Evolutionary conservation across 352 stramenopile genomes (phyloP), one percentile per base, ranked within the genome.

Genomic region (Blastocystis sp.): DNA sequence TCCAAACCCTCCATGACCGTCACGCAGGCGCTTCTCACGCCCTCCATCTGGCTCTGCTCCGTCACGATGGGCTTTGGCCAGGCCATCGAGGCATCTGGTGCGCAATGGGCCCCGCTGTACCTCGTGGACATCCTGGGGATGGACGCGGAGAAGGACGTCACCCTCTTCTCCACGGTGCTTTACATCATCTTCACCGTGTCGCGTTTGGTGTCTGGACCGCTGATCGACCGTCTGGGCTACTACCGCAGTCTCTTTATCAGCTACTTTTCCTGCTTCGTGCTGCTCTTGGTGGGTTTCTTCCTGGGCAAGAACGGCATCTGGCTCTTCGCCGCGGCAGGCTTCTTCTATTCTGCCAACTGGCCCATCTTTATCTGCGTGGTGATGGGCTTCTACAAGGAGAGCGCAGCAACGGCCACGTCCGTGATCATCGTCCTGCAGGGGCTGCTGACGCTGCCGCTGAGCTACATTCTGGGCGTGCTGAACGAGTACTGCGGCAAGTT

Each of bases 181-280:
- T 84, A 84, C 38, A 38, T 59, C 28, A 34, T 84, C 4, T 84
- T 84, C 62, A 84, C 74, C 5, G 28, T 74, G 0, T 67, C 74
- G 19, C 74, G 74, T 71, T 59, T 84, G 38, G 34, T 84, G 11
- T 67, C 59, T 0, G 74, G 74, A 5, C 41, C 41, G 4, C 40
- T 84, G 28, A 84, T 71, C 43, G 74, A 84, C 38, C 19, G 40
- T 38, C 19, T 23, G 1, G 74, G 74, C 23, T 71, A 84, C 19
- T 84, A 84, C 38, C n/a, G 28, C n/a, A 64, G n/a, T 19, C 28
- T 84, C 41, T 84, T 65, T 59, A 84, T 84, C n/a, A 60, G 38
- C 38, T n/a, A 53, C 21, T 21, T 21, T 23, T 28, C 66, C 52
- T 77, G 66, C 45, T 77, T 77, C 34, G 66, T 53, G 10, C n/a